These are phyloP conservation scores for Trichosporon asahii DNA, from an alignment of 1,284 basidiomycete species.

Conservation along the genomic window DNA sequence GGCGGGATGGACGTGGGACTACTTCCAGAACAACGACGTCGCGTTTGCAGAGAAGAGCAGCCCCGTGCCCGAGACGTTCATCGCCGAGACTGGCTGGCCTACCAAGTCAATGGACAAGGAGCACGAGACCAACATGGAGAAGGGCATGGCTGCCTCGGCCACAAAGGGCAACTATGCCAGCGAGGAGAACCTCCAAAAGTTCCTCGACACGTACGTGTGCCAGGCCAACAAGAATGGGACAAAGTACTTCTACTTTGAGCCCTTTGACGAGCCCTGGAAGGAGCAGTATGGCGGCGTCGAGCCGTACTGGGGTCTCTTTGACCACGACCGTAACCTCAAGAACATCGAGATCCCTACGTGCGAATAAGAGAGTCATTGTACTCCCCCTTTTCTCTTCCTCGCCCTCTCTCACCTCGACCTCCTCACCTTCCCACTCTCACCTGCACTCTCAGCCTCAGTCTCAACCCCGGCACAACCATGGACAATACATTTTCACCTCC, in stretches of 20 bases:
- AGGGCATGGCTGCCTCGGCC: background rate
- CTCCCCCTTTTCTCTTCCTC: background rate
- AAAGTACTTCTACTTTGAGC: slow-evolving; percentile 69
- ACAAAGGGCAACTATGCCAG: slow-evolving; percentile 9
- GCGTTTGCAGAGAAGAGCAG: slow-evolving; percentile 43
- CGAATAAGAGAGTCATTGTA: slow-evolving; percentile 1
- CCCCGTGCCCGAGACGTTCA: slow-evolving; percentile 73
- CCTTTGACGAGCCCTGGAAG: slow-evolving; percentile 84
- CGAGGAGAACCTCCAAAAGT: slow-evolving; percentile 46
- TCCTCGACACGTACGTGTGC: slow-evolving; percentile 82
- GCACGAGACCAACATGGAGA: slow-evolving; percentile 20
- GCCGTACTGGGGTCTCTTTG: slow-evolving; percentile 65
- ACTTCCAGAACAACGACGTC: slow-evolving; percentile 62
- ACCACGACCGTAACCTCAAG: slow-evolving; percentile 55
- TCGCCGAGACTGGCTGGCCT: slow-evolving; percentile 94
- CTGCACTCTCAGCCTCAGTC: background rate
- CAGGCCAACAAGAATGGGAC: slow-evolving; percentile 75
- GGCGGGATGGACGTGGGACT: slow-evolving; percentile 64
- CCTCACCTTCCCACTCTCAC: background rate
- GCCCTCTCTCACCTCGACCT: background rate
- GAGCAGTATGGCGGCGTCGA: slow-evolving; percentile 73
- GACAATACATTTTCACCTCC: background rate
- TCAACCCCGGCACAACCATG: background rate
- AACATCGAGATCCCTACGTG: slow-evolving; percentile 55
- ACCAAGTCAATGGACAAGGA: slow-evolving; percentile 40